These are phyloP conservation scores for Phytophthora capsici DNA, from an alignment of 352 stramenopile genomes.

Conservation along the genomic window DNA sequence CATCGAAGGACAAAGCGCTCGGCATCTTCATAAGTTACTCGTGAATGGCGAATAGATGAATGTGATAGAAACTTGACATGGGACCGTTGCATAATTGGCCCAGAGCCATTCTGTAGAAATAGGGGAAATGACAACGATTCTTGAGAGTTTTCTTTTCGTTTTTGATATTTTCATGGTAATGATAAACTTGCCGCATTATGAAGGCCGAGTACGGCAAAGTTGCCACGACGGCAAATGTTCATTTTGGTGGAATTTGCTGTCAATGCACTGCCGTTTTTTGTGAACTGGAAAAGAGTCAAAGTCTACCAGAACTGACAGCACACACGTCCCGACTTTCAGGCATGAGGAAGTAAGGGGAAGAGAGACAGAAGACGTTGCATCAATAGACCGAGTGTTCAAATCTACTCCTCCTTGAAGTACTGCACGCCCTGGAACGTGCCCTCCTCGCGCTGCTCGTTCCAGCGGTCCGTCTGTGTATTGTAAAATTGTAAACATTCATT, in stretches of 20 bases:
- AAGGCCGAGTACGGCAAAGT: constrained; percentile 10
- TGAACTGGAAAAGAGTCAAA: too few relatives aligned
- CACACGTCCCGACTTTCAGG: constrained; percentile 9
- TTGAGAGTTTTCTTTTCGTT: constrained; percentile 5
- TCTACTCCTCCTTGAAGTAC: constrained; percentile 64
- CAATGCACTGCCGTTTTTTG: constrained; percentile 1
- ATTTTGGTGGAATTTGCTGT: constrained; percentile 24
- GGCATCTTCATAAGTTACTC: constrained; percentile 43
- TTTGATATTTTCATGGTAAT: constrained; percentile 34
- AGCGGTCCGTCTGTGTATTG: constrained; percentile 64
- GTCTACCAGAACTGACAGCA: background rate
- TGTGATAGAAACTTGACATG: constrained; percentile 24
- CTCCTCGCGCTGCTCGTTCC: constrained; percentile 86
- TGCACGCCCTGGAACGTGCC: constrained; percentile 85
- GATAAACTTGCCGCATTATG: constrained; percentile 10
- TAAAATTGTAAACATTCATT: constrained; percentile 1
- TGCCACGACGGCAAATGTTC: constrained; percentile 21
- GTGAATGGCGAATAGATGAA: background rate
- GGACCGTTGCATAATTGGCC: constrained; percentile 9
- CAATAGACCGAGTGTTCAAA: background rate
- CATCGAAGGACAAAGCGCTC: constrained; percentile 54
- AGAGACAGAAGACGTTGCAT: constrained; percentile 14
- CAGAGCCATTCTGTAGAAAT: background rate
- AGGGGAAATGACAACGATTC: background rate
- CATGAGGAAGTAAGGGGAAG: constrained; percentile 6